These are phyloP conservation scores for Penicillium occitanis DNA, from an alignment of 2,329 filamentous ascomycete genomes.

Conservation along the genomic window DNA sequence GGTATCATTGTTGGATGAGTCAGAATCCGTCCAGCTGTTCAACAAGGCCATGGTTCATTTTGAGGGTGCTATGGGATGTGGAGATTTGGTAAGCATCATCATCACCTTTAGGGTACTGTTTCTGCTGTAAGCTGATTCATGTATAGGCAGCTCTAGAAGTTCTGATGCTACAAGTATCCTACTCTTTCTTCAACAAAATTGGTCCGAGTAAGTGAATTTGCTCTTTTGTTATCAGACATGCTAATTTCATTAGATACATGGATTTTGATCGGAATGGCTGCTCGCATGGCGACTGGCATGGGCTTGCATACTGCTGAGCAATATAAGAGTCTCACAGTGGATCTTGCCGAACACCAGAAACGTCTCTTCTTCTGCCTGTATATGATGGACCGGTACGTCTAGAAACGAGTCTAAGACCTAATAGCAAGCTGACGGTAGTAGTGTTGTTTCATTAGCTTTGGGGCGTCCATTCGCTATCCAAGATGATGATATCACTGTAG, in stretches of 20 bases:
- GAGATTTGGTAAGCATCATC: slow-evolving; percentile 39
- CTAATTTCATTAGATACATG: slow-evolving; percentile 40
- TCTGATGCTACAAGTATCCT: slow-evolving; percentile 50
- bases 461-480: slow-evolving; percentile 50
- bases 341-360: slow-evolving; percentile 41
- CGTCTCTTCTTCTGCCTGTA: slow-evolving; percentile 51
- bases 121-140: background rate
- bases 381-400: slow-evolving; percentile 47
- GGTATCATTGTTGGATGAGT: slow-evolving; percentile 46
- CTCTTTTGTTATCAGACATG: background rate
- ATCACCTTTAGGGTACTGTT: background rate
- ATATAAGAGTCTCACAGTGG: slow-evolving; percentile 36
- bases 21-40: slow-evolving; percentile 45
- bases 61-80: slow-evolving; percentile 40
- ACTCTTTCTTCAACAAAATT: slow-evolving; percentile 51
- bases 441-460: slow-evolving; percentile 47
- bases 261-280: slow-evolving; percentile 49
- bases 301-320: slow-evolving; percentile 42
- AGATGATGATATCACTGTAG: slow-evolving; percentile 49
- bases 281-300: slow-evolving; percentile 47
- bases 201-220: slow-evolving; percentile 42
- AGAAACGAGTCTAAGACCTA: background rate
- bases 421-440: background rate
- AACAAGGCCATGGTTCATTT: slow-evolving; percentile 48
- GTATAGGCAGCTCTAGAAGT: slow-evolving; percentile 45